Percentiles rank a stretch among this genome's conserved stretches.
phyloP scores from a whole-genome alignment of 2,329 filamentous ascomycete genomes.

The Cladosporium sp. region DNA sequence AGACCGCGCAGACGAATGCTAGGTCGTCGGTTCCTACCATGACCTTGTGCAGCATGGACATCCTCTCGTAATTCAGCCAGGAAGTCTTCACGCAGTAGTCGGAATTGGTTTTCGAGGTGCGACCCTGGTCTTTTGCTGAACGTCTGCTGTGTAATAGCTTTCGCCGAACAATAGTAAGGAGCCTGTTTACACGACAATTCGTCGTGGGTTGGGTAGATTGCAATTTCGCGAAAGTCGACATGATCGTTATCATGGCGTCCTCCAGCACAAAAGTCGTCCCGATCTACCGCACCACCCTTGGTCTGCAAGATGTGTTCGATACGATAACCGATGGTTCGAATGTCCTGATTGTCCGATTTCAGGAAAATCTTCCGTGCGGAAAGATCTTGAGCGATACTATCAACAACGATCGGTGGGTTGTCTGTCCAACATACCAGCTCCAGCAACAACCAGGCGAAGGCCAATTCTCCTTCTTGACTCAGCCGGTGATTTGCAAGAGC shows the following conservation, averaged over 20 bases:
- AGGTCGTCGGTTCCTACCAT: slow-evolving; percentile 42
- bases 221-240: slow-evolving; percentile 55
- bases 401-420: slow-evolving; percentile 22
- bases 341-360: slow-evolving; percentile 24
- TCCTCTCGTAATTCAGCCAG: slow-evolving; percentile 62
- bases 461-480: slow-evolving; percentile 22
- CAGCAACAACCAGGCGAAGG: slow-evolving; percentile 38
- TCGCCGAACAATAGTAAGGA: slow-evolving; percentile 54
- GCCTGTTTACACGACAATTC: slow-evolving; percentile 54
- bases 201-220: slow-evolving; percentile 62
- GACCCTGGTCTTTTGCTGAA: slow-evolving; percentile 30
- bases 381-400: slow-evolving; percentile 13
- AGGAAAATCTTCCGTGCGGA: slow-evolving; percentile 22
- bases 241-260: slow-evolving; percentile 73
- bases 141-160: slow-evolving; percentile 44
- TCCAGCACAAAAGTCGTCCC: slow-evolving; percentile 43
- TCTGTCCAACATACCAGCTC: slow-evolving; percentile 44
- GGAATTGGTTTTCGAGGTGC: slow-evolving; percentile 69
- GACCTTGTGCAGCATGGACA: slow-evolving; percentile 47
- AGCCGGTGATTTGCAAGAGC: slow-evolving; percentile 26
- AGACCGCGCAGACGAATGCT: slow-evolving; percentile 39
- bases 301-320: slow-evolving; percentile 38
- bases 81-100: slow-evolving; percentile 68
- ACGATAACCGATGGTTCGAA: slow-evolving; percentile 38
- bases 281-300: slow-evolving; percentile 14